These are phyloP conservation scores for Cutaneotrichosporon daszewskae DNA, from an alignment of 1,284 basidiomycete species.

Conservation along the genomic window DNA sequence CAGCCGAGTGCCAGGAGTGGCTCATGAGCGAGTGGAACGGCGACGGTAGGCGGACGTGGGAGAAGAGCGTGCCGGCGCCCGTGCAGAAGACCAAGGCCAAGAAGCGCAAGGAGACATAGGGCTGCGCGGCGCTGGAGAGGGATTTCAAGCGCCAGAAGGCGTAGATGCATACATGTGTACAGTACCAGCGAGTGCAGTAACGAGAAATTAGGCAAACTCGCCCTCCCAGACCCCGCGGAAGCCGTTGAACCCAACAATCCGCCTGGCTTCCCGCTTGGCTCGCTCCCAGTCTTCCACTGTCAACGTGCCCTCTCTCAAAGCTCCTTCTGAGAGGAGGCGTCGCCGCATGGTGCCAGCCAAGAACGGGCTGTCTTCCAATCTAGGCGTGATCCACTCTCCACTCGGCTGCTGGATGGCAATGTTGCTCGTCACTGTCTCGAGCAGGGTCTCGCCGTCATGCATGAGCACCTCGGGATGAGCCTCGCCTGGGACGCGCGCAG, in stretches of 20 bases:
- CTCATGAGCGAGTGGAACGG: constrained; percentile 48
- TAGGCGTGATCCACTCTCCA: constrained; percentile 34
- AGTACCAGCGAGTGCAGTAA: too few relatives aligned
- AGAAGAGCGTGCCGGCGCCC: constrained; percentile 7
- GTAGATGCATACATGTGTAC: not conserved
- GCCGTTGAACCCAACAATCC: constrained; percentile 42
- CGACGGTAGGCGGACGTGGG: constrained; percentile 11
- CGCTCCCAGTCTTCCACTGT: constrained; percentile 21
- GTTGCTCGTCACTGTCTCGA: constrained; percentile 43
- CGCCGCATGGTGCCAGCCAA: constrained; percentile 35
- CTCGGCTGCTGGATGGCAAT: constrained; percentile 27
- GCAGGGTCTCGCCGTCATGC: constrained; percentile 25
- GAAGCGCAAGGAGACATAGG: constrained; percentile 15
- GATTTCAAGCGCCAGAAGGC: too few relatives aligned
- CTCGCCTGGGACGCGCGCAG: constrained; percentile 17
- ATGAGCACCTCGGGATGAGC: constrained; percentile 31
- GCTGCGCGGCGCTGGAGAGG: too few relatives aligned
- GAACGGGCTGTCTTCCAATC: constrained; percentile 18
- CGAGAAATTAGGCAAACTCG: constrained; percentile 9
- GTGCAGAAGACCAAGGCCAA: constrained; percentile 10
- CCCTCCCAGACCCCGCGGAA: constrained; percentile 43
- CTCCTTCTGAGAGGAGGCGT: constrained; percentile 25
- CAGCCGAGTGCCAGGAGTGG: constrained; percentile 66
- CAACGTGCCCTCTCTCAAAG: constrained; percentile 25
- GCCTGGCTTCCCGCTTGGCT: constrained; percentile 18